Evolutionary conservation across 148 eudicot genomes (phyloP), one percentile per base, ranked within the genome.

Genomic region (Heliosperma pusillum): DNA sequence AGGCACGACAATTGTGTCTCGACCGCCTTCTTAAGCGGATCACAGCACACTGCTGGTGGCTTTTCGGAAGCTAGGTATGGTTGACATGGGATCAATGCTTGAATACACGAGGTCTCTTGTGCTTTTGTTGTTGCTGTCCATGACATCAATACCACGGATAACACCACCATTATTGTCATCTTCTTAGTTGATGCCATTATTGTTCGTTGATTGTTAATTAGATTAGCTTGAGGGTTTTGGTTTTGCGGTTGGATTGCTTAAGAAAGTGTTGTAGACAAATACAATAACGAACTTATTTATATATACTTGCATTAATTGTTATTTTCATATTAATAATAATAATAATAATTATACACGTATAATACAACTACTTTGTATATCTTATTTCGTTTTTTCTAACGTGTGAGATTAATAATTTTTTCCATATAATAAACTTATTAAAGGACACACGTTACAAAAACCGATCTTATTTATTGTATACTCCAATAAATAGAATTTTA

Each of bases 41-140:
- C 60, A 45, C 87, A 85, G 66, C 87, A 85, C 0, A 60, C 2
- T 1, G 71, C 11, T 4, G 87, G 83, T 10, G 87, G 85, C 10
- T 55, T 61, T 5, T 79, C 66, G 19, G 60, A 6, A 63, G 68
- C 79, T 20, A 85, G 12, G 79, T 11, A 79, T 0, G 0, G 2
- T 7, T 56, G 74, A 22, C 87, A 85, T 0, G 85, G 77, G 0
- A 4, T 1, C 63, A 85, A 67, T n/a, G 72, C 75, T 9, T 66
- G 3, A 16, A 77, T 75, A 79, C 87, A 85, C 17, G 83, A 22
- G 0, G 8, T 27, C 16, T 62, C 33, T 24, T 76, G 66, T 7
- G 69, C 70, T 10, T 74, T 47, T 5, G 19, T 5, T 30, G 64
- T 5, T 55, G 64, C 2, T 55, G 52, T 56, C 65, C n/a, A 47